Conservation (phyloP, 2,329 filamentous ascomycete genomes). For the Colletotrichum magnum region DNA sequence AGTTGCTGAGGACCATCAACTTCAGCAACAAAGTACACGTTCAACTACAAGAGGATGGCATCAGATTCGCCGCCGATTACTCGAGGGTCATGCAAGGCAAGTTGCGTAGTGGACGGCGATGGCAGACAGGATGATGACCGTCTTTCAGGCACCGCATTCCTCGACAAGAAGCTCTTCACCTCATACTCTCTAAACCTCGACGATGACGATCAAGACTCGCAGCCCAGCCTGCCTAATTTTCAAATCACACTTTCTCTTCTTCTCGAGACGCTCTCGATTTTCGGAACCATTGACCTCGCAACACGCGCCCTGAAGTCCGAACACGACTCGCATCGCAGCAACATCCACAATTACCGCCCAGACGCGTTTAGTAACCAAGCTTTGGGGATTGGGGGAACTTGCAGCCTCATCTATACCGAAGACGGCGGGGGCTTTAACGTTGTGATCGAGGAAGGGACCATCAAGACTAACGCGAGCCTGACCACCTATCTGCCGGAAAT, state of each 20-base stretch:
- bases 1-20: slow-evolving; percentile 70
- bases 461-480: slow-evolving; percentile 91
- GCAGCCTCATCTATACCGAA: slow-evolving; percentile 82
- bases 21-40: slow-evolving; percentile 72
- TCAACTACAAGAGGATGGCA: slow-evolving; percentile 86
- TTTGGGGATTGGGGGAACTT: slow-evolving; percentile 87
- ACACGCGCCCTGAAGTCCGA: slow-evolving; percentile 71
- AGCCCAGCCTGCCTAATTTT: slow-evolving; percentile 75
- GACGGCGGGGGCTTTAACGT: slow-evolving; percentile 86
- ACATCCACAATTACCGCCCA: slow-evolving; percentile 72
- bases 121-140: slow-evolving; percentile 9
- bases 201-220: slow-evolving; percentile 54
- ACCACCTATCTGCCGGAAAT: slow-evolving; percentile 86
- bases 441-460: slow-evolving; percentile 86
- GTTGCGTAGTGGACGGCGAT: slow-evolving; percentile 65
- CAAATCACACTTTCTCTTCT: slow-evolving; percentile 89
- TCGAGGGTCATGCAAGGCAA: slow-evolving; percentile 91
- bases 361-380: slow-evolving; percentile 88
- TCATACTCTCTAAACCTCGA: slow-evolving; percentile 79
- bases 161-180: slow-evolving; percentile 91
- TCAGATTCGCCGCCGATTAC: slow-evolving; percentile 91
- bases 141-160: slow-evolving; percentile 70
- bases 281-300: slow-evolving; percentile 83
- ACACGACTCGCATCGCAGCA: slow-evolving; percentile 72
- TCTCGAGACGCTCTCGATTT: slow-evolving; percentile 95